phyloP scores from a whole-genome alignment of 305 asterid species.

The Fraxinus sp. region DNA sequence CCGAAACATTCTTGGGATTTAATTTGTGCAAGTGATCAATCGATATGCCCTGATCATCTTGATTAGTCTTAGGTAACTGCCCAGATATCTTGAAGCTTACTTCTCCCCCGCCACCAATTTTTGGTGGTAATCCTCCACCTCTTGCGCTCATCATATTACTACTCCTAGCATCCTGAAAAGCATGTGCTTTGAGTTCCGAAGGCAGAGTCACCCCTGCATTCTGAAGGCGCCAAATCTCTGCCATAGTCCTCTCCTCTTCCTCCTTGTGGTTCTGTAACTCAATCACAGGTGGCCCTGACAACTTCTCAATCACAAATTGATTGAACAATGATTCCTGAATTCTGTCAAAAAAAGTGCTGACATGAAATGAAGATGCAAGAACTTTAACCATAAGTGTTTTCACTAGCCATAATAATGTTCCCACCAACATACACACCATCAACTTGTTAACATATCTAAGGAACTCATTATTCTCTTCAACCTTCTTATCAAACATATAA shows the following conservation, averaged over 20 bases:
- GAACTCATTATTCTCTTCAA: constrained; percentile 43
- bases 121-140: constrained; percentile 59
- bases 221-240: constrained; percentile 70
- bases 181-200: constrained; percentile 53
- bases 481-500: constrained; percentile 47
- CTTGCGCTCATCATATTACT: constrained; percentile 24
- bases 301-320: constrained; percentile 67
- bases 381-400: constrained; percentile 85
- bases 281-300: constrained; percentile 65
- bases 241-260: constrained; percentile 69
- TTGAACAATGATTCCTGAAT: constrained; percentile 71
- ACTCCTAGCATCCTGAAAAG: constrained; percentile 33
- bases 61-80: constrained; percentile 26
- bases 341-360: constrained; percentile 77
- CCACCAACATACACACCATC: constrained; percentile 68
- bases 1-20: constrained; percentile 77
- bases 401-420: constrained; percentile 60
- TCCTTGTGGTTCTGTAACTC: constrained; percentile 56
- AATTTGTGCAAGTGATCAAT: constrained; percentile 73
- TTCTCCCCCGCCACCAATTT: constrained; percentile 24
- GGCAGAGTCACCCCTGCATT: constrained; percentile 88
- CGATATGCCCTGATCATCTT: constrained; percentile 50
- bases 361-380: constrained; percentile 78
- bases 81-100: constrained; percentile 52
- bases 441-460: constrained; percentile 50